Evolutionary conservation across 2,329 filamentous ascomycete genomes (phyloP).

Genomic region (Xylaria hypoxylon): DNA sequence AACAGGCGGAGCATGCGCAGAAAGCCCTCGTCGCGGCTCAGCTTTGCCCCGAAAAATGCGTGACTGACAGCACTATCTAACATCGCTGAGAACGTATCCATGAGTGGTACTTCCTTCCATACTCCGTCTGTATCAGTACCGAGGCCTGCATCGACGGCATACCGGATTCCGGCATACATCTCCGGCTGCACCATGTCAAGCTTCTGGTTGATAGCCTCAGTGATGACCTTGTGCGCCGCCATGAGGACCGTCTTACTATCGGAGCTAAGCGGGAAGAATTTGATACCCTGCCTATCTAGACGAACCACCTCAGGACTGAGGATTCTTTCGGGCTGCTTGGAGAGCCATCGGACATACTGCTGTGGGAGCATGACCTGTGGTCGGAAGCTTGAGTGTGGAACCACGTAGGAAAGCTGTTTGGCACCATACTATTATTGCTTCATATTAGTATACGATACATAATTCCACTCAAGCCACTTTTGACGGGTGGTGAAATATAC

Average conservation of each 20-base stretch:
- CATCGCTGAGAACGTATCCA: slow-evolving; percentile 5
- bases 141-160: slow-evolving; percentile 1
- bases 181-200: slow-evolving; percentile 11
- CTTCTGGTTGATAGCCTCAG: slow-evolving; percentile 9
- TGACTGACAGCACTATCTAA: slow-evolving; percentile 10
- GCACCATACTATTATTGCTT: slow-evolving; percentile 9
- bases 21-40: slow-evolving; percentile 7
- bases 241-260: slow-evolving; percentile 8
- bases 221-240: slow-evolving; percentile 21
- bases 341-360: slow-evolving; percentile 17
- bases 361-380: slow-evolving; percentile 23
- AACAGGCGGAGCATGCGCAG: slow-evolving; percentile 6
- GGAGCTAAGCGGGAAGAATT: background rate
- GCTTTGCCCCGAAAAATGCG: slow-evolving; percentile 10
- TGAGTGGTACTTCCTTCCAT: slow-evolving; percentile 11
- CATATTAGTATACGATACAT: background rate
- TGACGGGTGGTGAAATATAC: background rate
- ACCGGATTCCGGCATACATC: slow-evolving; percentile 13
- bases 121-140: slow-evolving; percentile 1
- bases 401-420: slow-evolving; percentile 11
- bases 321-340: slow-evolving; percentile 12
- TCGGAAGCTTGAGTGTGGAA: slow-evolving; percentile 15
- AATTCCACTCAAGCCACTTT: background rate
- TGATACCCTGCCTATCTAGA: slow-evolving; percentile 12
- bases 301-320: slow-evolving; percentile 11